A percentile compares a stretch with the other conserved stretches of the same genome.
Conservation (phyloP, 2,329 filamentous ascomycete species). For the Nemania diffusa region DNA sequence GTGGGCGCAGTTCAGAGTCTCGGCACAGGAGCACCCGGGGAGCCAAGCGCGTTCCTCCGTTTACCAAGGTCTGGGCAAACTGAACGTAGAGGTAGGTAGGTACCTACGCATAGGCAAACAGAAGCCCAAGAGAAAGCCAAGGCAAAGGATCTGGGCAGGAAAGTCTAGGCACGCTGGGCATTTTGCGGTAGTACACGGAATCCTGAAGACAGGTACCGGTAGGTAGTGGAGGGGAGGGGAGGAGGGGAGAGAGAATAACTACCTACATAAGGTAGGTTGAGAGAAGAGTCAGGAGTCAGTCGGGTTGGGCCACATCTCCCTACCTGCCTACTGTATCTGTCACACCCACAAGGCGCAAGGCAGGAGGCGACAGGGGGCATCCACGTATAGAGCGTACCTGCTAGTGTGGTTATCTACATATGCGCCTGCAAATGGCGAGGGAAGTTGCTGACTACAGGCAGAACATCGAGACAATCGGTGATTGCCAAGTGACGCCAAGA, state of each 20-base stretch:
- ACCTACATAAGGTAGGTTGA: neutral
- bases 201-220: neutral
- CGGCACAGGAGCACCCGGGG: slow-evolving; percentile 44
- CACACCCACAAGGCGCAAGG: neutral
- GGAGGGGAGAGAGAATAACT: neutral
- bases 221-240: too few relatives aligned
- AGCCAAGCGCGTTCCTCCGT: slow-evolving; percentile 29
- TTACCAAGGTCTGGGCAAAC: slow-evolving; percentile 26
- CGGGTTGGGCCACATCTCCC: slow-evolving; percentile 12
- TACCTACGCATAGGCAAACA: neutral
- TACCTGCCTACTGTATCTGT: neutral
- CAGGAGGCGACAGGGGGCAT: neutral
- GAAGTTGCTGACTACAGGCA: neutral
- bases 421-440: neutral
- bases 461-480: slow-evolving; percentile 42
- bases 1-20: slow-evolving; percentile 46
- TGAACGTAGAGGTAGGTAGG: slow-evolving; percentile 10
- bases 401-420: too few relatives aligned
- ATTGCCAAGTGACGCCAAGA: slow-evolving; percentile 44
- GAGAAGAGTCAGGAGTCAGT: slow-evolving; percentile 12
- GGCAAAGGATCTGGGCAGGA: neutral
- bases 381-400: too few relatives aligned
- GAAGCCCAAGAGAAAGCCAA: neutral
- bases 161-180: slow-evolving; percentile 21
- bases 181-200: neutral